Percentiles rank a stretch among this genome's conserved stretches.
Evolutionary conservation across 148 eudicot species (phyloP).

Genomic region (Vaccinium corymbosum): DNA sequence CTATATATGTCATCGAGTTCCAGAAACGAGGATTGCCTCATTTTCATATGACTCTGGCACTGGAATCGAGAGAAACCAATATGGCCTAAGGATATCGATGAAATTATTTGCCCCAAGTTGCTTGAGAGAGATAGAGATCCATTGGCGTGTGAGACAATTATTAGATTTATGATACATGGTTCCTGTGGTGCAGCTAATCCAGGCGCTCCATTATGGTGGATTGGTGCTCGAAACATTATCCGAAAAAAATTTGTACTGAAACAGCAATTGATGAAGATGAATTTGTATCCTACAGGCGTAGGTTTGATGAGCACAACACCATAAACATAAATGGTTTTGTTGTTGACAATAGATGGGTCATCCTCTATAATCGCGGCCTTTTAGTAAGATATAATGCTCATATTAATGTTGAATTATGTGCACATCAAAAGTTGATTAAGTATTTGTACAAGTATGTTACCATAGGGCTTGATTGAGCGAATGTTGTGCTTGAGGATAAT

Average conservation of each 20-base stretch:
- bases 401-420: not conserved
- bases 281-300: not conserved
- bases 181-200: too few relatives aligned
- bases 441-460: not conserved
- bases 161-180: not conserved
- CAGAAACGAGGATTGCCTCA: too few relatives aligned
- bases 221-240: slow-evolving; percentile 3
- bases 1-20: too few relatives aligned
- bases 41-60: too few relatives aligned
- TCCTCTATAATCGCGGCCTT: not conserved
- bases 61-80: too few relatives aligned
- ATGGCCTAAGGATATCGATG: too few relatives aligned
- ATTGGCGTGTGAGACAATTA: not conserved
- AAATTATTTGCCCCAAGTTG: not conserved
- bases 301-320: not conserved
- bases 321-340: not conserved
- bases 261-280: not conserved
- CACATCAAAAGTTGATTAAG: not conserved
- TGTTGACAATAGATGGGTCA: not conserved
- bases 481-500: not conserved
- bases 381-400: not conserved
- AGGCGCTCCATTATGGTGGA: not conserved
- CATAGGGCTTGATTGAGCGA: not conserved
- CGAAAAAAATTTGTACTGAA: not conserved
- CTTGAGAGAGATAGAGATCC: not conserved